These are phyloP conservation scores for Actinomucor elegans DNA, from an alignment of 371 early-diverging fungal genomes.

Conservation along the genomic window DNA sequence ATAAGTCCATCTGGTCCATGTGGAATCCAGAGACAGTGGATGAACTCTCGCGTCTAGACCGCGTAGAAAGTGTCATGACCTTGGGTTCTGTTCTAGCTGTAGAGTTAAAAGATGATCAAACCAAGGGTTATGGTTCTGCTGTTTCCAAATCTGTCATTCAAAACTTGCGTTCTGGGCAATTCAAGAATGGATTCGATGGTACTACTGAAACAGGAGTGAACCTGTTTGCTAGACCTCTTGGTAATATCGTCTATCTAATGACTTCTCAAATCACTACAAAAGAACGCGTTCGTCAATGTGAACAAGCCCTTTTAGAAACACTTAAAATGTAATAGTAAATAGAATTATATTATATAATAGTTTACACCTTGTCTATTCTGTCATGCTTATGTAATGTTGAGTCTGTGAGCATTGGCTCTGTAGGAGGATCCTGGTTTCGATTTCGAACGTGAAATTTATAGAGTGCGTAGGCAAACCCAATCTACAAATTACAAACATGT, in stretches of 20 bases:
- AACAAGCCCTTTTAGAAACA: conserved; percentile 46
- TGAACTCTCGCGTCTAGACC: conserved; percentile 50
- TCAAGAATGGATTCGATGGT: conserved; percentile 31
- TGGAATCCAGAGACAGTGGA: conserved; percentile 55
- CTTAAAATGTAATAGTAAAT: no score
- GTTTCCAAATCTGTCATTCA: conserved; percentile 49
- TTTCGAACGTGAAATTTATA: conserved; percentile 18
- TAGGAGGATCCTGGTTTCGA: conserved; percentile 2
- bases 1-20: conserved; percentile 51
- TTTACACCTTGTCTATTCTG: no score
- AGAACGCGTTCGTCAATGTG: conserved; percentile 52
- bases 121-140: conserved; percentile 61
- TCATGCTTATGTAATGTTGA: no score
- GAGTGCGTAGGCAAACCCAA: conserved; percentile 21
- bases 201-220: conserved; percentile 36
- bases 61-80: conserved; percentile 72
- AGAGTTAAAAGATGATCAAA: conserved; percentile 58
- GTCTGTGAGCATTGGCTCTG: no score
- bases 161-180: conserved; percentile 41
- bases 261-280: conserved; percentile 61
- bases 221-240: conserved; percentile 70
- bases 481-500: neutral
- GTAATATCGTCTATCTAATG: conserved; percentile 81
- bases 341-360: no score
- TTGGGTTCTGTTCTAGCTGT: conserved; percentile 77